Evolutionary conservation across 352 stramenopile species (phyloP).

Genomic region (Peronospora destructor): DNA sequence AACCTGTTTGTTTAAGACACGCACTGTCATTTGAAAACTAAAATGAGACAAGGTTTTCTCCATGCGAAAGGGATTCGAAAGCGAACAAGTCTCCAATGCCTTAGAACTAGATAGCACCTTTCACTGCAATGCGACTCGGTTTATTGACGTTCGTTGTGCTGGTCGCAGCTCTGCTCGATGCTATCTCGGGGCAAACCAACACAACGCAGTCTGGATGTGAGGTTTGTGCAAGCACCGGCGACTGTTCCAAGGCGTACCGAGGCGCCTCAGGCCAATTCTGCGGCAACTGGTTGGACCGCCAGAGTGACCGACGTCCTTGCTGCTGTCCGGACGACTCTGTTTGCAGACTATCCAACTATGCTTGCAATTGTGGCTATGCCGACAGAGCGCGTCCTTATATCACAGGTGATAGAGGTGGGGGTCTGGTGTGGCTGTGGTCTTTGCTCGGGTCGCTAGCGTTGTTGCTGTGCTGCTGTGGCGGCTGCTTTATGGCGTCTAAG

Average conservation of each 20-base stretch:
- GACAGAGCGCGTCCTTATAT: slow-evolving; percentile 1
- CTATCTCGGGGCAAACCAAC: slow-evolving; percentile 10
- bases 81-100: neutral
- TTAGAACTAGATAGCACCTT: neutral
- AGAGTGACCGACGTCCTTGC: slow-evolving; percentile 32
- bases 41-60: slow-evolving; percentile 7
- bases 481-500: slow-evolving; percentile 22
- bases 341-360: slow-evolving; percentile 47
- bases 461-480: slow-evolving; percentile 26
- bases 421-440: slow-evolving; percentile 43
- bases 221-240: slow-evolving; percentile 33
- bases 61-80: slow-evolving; percentile 1
- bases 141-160: neutral
- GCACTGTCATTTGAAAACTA: neutral
- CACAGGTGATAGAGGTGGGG: slow-evolving; percentile 1
- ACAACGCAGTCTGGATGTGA: slow-evolving; percentile 40
- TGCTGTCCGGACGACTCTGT: slow-evolving; percentile 38
- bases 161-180: slow-evolving; percentile 1
- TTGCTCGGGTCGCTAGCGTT: slow-evolving; percentile 27
- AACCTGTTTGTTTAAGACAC: neutral
- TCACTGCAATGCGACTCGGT: neutral
- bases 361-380: slow-evolving; percentile 33
- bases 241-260: slow-evolving; percentile 37
- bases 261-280: slow-evolving; percentile 38
- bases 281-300: slow-evolving; percentile 48